Conservation (phyloP, 805 yeast species). For the Soucietia sequanensis region DNA sequence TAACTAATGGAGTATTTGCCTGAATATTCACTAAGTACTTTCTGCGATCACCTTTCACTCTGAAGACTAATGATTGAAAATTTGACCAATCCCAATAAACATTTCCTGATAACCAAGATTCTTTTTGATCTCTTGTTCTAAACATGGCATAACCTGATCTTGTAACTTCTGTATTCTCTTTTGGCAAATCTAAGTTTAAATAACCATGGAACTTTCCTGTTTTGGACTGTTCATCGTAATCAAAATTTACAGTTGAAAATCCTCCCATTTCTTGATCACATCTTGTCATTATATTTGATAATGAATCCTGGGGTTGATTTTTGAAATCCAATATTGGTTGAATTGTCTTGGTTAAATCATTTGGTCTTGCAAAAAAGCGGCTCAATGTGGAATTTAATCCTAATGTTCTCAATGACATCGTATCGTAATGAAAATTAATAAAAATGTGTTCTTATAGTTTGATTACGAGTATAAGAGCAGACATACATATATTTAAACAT, state of each 20-base stretch:
- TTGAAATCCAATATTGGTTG: conserved; percentile 58
- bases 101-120: conserved; percentile 48
- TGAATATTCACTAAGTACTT: conserved; percentile 79
- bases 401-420: conserved; percentile 42
- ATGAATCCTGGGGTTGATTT: conserved; percentile 41
- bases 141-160: conserved; percentile 83
- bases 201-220: conserved; percentile 51
- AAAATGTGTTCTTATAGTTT: no score
- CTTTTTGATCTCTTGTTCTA: conserved; percentile 66
- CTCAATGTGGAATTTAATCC: conserved; percentile 37
- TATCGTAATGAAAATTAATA: no score
- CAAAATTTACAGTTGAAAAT: conserved; percentile 61
- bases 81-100: conserved; percentile 69
- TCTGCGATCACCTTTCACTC: conserved; percentile 72
- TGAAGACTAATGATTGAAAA: conserved; percentile 58
- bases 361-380: conserved; percentile 33
- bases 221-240: conserved; percentile 30
- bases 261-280: conserved; percentile 81
- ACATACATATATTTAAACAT: no score
- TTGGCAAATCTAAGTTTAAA: conserved; percentile 66
- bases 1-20: conserved; percentile 72
- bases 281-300: conserved; percentile 54
- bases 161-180: conserved; percentile 60
- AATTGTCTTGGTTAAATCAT: conserved; percentile 25
- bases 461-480: no score